phyloP scores from a whole-genome alignment of 768 basidiomycete species.

The Termitomyces sp. region DNA sequence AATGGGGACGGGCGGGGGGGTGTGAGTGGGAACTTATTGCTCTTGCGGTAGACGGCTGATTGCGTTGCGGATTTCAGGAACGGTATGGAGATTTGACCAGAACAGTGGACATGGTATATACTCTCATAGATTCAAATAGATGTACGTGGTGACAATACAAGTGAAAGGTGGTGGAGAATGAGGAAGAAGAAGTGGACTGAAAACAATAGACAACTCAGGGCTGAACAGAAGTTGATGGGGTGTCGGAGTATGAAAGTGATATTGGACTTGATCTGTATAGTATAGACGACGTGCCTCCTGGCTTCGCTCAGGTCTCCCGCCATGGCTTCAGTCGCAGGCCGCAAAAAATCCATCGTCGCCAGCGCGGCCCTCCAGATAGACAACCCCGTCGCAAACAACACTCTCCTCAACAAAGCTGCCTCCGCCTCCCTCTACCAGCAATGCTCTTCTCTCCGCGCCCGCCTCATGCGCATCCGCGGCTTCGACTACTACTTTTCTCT shows the following conservation, averaged over 20 bases:
- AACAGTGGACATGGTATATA: too few relatives aligned
- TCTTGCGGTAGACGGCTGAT: too few relatives aligned
- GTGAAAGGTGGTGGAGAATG: too few relatives aligned
- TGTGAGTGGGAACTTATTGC: too few relatives aligned
- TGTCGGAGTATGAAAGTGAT: conserved; percentile 21
- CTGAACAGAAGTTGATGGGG: background rate
- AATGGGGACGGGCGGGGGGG: too few relatives aligned
- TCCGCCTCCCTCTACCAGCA: conserved; percentile 91
- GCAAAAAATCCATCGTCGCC: conserved; percentile 78
- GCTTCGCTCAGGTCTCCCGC: conserved; percentile 8
- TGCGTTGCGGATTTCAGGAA: too few relatives aligned
- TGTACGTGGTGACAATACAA: too few relatives aligned
- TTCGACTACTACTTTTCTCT: conserved; percentile 70
- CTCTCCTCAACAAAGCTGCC: conserved; percentile 89
- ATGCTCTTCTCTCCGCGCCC: conserved; percentile 74
- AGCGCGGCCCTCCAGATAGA: conserved; percentile 65
- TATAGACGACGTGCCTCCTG: conserved; percentile 1
- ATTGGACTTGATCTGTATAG: conserved; percentile 11
- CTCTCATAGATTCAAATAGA: too few relatives aligned
- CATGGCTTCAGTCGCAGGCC: conserved; percentile 58
- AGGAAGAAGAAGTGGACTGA: too few relatives aligned
- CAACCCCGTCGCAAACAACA: conserved; percentile 73
- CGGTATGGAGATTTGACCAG: too few relatives aligned
- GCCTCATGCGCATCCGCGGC: conserved; percentile 73
- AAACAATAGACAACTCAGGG: background rate